Conservation (phyloP, 257 asterid genomes). For the Nicotiana attenuata region DNA sequence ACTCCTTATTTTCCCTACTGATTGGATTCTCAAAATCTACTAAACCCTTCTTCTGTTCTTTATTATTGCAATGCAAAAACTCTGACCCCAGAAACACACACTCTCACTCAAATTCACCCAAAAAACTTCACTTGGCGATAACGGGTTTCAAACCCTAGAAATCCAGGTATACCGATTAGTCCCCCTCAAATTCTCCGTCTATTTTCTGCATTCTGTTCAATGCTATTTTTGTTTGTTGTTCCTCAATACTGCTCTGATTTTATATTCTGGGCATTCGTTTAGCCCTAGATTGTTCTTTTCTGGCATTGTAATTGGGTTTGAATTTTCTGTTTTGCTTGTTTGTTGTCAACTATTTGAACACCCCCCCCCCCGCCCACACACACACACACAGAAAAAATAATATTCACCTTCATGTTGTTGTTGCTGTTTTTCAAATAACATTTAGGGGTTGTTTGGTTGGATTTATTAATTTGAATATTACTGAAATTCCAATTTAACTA, state of each 20-base stretch:
- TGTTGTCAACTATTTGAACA: not conserved
- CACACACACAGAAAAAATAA: too few species aligned
- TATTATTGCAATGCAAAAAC: not conserved
- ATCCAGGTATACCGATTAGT: not conserved
- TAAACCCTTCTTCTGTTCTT: not conserved
- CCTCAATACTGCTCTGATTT: not conserved
- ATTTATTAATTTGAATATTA: not conserved
- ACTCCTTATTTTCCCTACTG: not conserved
- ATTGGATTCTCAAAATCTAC: not conserved
- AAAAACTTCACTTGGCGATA: not conserved
- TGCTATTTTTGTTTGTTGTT: not conserved
- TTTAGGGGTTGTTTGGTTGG: not conserved
- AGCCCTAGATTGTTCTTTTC: not conserved
- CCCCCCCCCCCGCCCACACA: too few species aligned
- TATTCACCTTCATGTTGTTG: too few species aligned
- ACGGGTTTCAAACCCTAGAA: not conserved
- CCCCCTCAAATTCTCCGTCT: not conserved
- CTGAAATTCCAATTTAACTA: not conserved
- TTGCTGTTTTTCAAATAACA: too few species aligned
- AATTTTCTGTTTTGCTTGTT: not conserved
- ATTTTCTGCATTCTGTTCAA: not conserved
- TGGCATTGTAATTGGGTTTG: not conserved
- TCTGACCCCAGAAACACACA: too few species aligned
- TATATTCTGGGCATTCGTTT: not conserved
- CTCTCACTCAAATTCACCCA: not conserved